Base-by-base conservation (phyloP, 306 rosid species). In the Elaeagnus macrophylla region DNA sequence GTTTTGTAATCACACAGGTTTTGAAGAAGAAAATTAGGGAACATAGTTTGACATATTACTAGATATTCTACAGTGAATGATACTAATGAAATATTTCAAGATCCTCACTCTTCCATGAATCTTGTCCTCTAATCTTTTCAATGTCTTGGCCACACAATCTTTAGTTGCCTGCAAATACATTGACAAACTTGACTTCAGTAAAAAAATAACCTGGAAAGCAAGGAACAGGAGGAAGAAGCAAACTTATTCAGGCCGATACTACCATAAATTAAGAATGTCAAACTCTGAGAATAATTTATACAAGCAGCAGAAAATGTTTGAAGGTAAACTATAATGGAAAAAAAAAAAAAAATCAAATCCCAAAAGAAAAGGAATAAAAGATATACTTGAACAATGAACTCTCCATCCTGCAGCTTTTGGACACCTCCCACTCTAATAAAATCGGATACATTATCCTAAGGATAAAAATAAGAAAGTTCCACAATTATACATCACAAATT, bases 71-170 rank as follows among this genome's bases (percentile, higher is more conserved):
- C 4, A 25, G 32, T 25, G 32, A 25, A 25, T 25, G 32, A 38
- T 25, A 11, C 9, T 10, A 42, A 14, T 49, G 11, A 37, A 54
- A 65, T 61, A 19, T 54, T 61, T 54, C 60, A 66, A 42, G 57
- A 56, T 56, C 66, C 94, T 84, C 75, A 91, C 99, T 55, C 95
- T 81, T 57, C 83, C 89, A 65, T 77, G 95, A 70, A 87, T 91
- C 78, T 91, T 91, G 80, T 91, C 96, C 81, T 87, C 99, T 69
- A 91, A 77, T 80, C 99, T 82, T 76, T 91, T 91, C 72, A 91
- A 72, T n/a, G 99, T 91, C 84, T 91, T 91, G 56, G 99, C 88
- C 45, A 87, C 99, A 69, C 99, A 91, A 78, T 91, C 99, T 75
- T 91, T 91, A 43, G 99, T 91, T 25, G 99, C 95, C 99, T 91